Conservation (phyloP, 176 grass and related monocot species). For the sorghum (Sorghum bicolor) region DNA sequence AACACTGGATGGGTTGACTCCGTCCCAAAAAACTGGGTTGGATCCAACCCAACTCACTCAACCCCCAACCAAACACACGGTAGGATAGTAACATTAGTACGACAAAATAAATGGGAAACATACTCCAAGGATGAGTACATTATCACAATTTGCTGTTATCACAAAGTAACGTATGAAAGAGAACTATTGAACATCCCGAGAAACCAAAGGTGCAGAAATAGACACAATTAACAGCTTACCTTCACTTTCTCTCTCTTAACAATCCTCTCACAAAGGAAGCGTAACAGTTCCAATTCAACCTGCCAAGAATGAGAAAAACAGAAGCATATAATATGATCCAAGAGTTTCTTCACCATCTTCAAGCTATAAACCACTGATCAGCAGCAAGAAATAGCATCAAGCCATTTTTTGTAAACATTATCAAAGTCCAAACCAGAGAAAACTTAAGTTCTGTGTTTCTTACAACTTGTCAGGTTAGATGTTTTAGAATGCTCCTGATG, state of each 20-base stretch:
- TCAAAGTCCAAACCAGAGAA: constrained; percentile 6
- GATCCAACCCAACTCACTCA: too few species aligned
- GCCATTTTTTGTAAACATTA: neutral
- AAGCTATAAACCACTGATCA: neutral
- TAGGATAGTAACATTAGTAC: neutral
- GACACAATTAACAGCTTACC: constrained; percentile 38
- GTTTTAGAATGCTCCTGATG: neutral
- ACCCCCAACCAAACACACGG: too few species aligned
- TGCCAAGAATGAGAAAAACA: constrained; percentile 12
- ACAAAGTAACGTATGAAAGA: neutral
- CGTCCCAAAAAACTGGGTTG: too few species aligned
- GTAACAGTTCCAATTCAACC: constrained; percentile 91
- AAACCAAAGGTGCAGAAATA: constrained; percentile 14
- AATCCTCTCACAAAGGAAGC: constrained; percentile 96
- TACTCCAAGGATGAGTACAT: neutral
- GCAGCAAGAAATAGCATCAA: neutral
- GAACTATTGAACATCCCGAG: constrained; percentile 4
- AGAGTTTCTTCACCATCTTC: neutral
- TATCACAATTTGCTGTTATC: neutral
- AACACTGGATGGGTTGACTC: too few species aligned
- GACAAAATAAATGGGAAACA: neutral
- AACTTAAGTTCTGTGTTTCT: neutral
- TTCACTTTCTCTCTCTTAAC: constrained; percentile 94
- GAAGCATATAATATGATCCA: neutral
- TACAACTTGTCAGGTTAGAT: neutral